Percentiles rank a stretch among this genome's conserved stretches.
Evolutionary conservation across 805 yeast species (phyloP).

Genomic region (Sugiyamaella mastotermitis): DNA sequence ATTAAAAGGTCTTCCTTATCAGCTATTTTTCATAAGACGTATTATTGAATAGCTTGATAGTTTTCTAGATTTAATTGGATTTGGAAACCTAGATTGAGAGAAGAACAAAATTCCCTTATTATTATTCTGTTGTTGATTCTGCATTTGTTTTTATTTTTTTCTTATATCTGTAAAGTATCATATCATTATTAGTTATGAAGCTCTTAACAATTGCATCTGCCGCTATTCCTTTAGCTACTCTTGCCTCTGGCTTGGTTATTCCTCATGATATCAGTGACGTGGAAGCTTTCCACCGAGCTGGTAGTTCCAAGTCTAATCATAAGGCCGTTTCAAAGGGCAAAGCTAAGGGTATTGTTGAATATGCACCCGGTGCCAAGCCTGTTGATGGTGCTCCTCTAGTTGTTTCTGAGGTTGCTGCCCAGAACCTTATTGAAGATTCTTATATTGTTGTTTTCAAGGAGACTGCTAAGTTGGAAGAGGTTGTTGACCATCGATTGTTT

Average conservation of each 20-base stretch:
- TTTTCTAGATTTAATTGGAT: too few species aligned
- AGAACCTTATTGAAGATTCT: constrained; percentile 27
- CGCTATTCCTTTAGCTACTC: constrained; percentile 28
- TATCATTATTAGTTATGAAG: too few species aligned
- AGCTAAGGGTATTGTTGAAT: constrained; percentile 8
- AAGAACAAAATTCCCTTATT: too few species aligned
- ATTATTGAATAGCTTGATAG: too few species aligned
- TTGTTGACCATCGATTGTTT: constrained; percentile 63
- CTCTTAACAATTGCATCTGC: constrained; percentile 17
- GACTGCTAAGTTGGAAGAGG: constrained; percentile 45
- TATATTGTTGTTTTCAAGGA: constrained; percentile 84
- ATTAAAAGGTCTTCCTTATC: too few species aligned
- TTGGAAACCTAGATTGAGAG: too few species aligned
- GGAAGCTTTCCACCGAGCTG: constrained; percentile 30
- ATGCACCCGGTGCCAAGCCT: constrained; percentile 32
- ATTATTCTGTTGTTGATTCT: too few species aligned
- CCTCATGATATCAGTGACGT: constrained; percentile 45
- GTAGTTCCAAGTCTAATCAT: neutral
- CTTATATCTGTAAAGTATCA: too few species aligned
- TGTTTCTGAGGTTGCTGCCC: constrained; percentile 35
- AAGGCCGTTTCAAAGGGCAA: too few species aligned
- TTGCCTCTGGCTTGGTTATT: constrained; percentile 53
- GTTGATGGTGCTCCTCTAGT: constrained; percentile 45
- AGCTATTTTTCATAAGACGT: too few species aligned
- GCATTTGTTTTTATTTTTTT: too few species aligned